phyloP scores from a whole-genome alignment of 345 rosid species.

The Pugionium dolabratum region DNA sequence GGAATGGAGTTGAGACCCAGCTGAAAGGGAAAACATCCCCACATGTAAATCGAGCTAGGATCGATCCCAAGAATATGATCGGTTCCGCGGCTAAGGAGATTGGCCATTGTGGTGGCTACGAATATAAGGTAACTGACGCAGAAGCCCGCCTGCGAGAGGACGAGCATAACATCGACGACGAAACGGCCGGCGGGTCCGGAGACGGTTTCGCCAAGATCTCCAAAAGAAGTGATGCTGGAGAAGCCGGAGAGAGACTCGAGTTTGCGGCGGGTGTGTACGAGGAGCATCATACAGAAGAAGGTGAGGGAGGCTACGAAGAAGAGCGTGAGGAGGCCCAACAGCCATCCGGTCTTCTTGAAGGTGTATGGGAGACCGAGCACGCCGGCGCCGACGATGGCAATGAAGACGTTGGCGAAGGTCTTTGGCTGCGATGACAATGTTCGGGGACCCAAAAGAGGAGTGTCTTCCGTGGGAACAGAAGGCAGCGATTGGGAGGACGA shows the following conservation, averaged over 20 bases:
- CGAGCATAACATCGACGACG: conserved; percentile 61
- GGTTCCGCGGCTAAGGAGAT: conserved; percentile 38
- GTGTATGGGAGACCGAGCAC: conserved; percentile 75
- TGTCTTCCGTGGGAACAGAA: conserved; percentile 45
- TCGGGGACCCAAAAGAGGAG: conserved; percentile 43
- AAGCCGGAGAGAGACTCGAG: conserved; percentile 54
- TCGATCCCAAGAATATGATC: conserved; percentile 50
- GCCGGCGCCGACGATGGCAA: conserved; percentile 75
- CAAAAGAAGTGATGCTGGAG: conserved; percentile 61
- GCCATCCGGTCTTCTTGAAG: conserved; percentile 77
- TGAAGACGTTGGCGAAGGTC: conserved; percentile 74
- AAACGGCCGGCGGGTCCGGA: conserved; percentile 58
- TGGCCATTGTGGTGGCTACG: conserved; percentile 58
- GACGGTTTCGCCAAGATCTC: conserved; percentile 62
- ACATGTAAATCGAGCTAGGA: conserved; percentile 53
- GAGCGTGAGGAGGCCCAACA: conserved; percentile 59
- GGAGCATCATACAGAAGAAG: conserved; percentile 73
- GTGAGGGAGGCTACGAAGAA: conserved; percentile 57
- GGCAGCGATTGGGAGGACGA: conserved; percentile 31
- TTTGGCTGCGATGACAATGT: conserved; percentile 55
- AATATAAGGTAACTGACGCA: conserved; percentile 70
- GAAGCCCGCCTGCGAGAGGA: conserved; percentile 72
- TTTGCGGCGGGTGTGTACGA: conserved; percentile 65
- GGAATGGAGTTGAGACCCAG: conserved; percentile 70
- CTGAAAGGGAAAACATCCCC: conserved; percentile 79